These are phyloP conservation scores for Salix arbutifolia DNA, from an alignment of 345 rosid genomes.

Conservation along the genomic window DNA sequence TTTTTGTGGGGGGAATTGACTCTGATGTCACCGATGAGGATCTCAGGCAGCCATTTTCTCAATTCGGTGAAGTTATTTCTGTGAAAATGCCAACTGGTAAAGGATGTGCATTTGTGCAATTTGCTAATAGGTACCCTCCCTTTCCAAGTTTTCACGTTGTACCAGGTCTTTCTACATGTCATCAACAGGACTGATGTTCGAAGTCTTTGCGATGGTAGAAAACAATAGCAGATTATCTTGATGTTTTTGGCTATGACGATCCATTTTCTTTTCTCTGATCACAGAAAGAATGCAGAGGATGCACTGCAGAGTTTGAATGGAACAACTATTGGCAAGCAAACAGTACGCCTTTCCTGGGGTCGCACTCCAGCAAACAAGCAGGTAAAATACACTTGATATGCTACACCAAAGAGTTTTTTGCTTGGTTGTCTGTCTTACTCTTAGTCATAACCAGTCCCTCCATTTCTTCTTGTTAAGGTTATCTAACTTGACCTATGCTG, in stretches of 20 bases:
- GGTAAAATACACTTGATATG: constrained; percentile 29
- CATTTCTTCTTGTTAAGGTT: not conserved
- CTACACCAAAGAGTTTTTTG: not conserved
- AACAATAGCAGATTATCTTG: not conserved
- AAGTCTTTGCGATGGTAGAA: not conserved
- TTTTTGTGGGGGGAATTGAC: constrained; percentile 93
- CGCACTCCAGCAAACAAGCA: constrained; percentile 79
- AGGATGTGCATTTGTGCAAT: constrained; percentile 94
- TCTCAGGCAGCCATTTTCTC: constrained; percentile 73
- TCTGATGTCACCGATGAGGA: constrained; percentile 79
- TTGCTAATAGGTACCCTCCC: constrained; percentile 55
- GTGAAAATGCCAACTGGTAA: constrained; percentile 92
- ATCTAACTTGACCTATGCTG: not conserved
- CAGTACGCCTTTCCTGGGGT: constrained; percentile 96
- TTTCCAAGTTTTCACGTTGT: not conserved
- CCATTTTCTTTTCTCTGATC: constrained; percentile 12
- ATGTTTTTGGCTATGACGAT: constrained; percentile 7
- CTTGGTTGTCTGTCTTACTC: not conserved
- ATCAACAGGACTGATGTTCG: not conserved
- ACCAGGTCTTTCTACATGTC: not conserved
- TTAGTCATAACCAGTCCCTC: not conserved
- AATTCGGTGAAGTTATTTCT: constrained; percentile 82
- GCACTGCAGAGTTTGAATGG: constrained; percentile 74
- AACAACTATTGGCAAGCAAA: constrained; percentile 78
- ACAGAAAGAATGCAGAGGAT: constrained; percentile 83